These are phyloP conservation scores for Pichia sorboxylosa DNA, from an alignment of 1,139 yeast genomes.

Conservation along the genomic window DNA sequence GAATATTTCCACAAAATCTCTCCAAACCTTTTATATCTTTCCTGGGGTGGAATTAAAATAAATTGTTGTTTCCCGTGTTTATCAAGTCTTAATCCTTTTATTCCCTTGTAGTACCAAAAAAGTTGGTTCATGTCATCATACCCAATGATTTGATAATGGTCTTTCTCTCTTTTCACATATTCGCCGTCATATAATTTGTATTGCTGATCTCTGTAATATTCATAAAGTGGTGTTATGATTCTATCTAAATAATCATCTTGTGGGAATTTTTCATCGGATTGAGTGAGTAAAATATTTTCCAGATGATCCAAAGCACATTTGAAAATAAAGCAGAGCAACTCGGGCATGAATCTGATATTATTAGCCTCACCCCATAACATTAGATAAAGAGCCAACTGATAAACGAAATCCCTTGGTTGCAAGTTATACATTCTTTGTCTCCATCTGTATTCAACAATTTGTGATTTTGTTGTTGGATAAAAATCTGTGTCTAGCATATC, in stretches of 20 bases:
- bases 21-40: constrained; percentile 38
- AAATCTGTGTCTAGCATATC: constrained; percentile 34
- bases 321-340: constrained; percentile 78
- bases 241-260: constrained; percentile 28
- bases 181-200: constrained; percentile 28
- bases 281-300: constrained; percentile 9
- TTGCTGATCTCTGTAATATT: constrained; percentile 33
- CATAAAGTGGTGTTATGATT: constrained; percentile 37
- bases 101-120: constrained; percentile 67
- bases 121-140: constrained; percentile 81
- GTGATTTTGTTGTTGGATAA: constrained; percentile 39
- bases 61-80: constrained; percentile 27
- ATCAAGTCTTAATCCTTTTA: constrained; percentile 34
- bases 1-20: constrained; percentile 50
- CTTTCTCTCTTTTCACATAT: constrained; percentile 43
- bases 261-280: constrained; percentile 11
- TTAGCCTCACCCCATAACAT: constrained; percentile 98
- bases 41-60: constrained; percentile 31
- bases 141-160: constrained; percentile 63
- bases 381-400: constrained; percentile 82
- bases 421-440: constrained; percentile 60
- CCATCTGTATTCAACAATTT: constrained; percentile 83
- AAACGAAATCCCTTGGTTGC: constrained; percentile 67
- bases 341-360: constrained; percentile 92
- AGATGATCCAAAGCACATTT: constrained; percentile 88